A percentile compares a stretch with the other conserved stretches of the same genome.
These are phyloP conservation scores for Epicoccum sorghinum DNA, from an alignment of 2,329 filamentous ascomycete species.

Conservation along the genomic window DNA sequence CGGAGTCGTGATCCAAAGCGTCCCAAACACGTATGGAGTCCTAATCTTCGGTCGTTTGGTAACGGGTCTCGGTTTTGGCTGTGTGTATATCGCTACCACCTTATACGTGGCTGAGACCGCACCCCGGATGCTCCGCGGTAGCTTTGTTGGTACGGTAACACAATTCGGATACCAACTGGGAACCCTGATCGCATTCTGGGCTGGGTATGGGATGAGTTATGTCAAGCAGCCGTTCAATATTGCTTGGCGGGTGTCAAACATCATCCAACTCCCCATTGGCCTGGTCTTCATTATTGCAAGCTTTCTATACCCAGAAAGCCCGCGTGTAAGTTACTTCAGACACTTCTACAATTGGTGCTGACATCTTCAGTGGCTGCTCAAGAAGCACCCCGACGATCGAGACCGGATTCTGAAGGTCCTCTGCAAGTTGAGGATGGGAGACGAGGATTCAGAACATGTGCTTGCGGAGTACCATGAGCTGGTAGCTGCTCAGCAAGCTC, in stretches of 20 bases:
- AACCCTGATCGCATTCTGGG: conserved; percentile 8
- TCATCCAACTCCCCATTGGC: conserved; percentile 9
- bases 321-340: neutral
- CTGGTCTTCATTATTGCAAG: conserved; percentile 2
- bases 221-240: conserved; percentile 10
- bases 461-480: conserved; percentile 11
- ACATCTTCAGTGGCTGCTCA: conserved; percentile 4
- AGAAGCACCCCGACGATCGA: conserved; percentile 10
- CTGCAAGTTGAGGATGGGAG: conserved; percentile 9
- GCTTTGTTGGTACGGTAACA: neutral
- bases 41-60: conserved; percentile 8
- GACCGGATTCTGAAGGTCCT: conserved; percentile 5
- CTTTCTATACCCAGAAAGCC: conserved; percentile 5
- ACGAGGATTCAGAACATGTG: conserved; percentile 6
- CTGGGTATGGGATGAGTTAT: conserved; percentile 9
- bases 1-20: conserved; percentile 5
- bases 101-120: conserved; percentile 4
- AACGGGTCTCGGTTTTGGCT: conserved; percentile 12
- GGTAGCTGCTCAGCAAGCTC: conserved; percentile 11
- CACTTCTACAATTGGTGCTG: neutral
- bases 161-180: conserved; percentile 4
- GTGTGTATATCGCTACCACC: conserved; percentile 9
- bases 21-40: conserved; percentile 13
- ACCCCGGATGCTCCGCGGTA: neutral
- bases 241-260: conserved; percentile 9